phyloP scores from a whole-genome alignment of 805 yeast species.

The Zygosaccharomyces siamensis region DNA sequence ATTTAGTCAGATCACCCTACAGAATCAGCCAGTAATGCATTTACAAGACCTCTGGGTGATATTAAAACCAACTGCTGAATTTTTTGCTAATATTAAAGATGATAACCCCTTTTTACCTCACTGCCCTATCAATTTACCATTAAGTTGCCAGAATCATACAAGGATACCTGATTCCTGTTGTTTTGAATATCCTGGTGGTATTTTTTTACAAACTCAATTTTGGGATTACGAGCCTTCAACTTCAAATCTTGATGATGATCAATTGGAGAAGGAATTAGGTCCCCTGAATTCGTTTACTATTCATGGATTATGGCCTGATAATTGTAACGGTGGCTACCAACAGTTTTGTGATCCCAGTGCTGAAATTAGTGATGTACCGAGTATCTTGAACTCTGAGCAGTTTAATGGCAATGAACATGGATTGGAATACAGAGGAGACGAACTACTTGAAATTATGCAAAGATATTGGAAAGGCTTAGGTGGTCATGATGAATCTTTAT shows the following conservation, averaged over 20 bases:
- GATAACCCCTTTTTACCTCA: conserved; percentile 10
- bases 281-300: conserved; percentile 67
- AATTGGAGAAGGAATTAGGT: conserved; percentile 43
- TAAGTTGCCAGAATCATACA: conserved; percentile 56
- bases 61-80: conserved; percentile 98
- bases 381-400: conserved; percentile 37
- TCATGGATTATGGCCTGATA: conserved; percentile 88
- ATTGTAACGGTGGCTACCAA: conserved; percentile 75
- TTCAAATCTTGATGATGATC: conserved; percentile 19
- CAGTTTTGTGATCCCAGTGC: conserved; percentile 69
- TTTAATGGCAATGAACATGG: conserved; percentile 17
- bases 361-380: conserved; percentile 48
- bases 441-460: conserved; percentile 53
- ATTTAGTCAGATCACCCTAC: background rate
- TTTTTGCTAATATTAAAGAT: conserved; percentile 81
- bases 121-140: conserved; percentile 57
- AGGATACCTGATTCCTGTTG: conserved; percentile 65
- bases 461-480: conserved; percentile 68
- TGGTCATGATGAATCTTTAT: conserved; percentile 62
- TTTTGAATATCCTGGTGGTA: conserved; percentile 82
- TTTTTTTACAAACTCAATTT: conserved; percentile 79
- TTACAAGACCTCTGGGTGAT: conserved; percentile 42
- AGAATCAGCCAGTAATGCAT: background rate
- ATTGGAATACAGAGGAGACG: conserved; percentile 41
- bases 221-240: conserved; percentile 79